Evolutionary conservation across 495 filamentous ascomycete species (phyloP), one percentile per base, ranked within the genome.

Genomic region (Umbilicaria muhlenbergii): DNA sequence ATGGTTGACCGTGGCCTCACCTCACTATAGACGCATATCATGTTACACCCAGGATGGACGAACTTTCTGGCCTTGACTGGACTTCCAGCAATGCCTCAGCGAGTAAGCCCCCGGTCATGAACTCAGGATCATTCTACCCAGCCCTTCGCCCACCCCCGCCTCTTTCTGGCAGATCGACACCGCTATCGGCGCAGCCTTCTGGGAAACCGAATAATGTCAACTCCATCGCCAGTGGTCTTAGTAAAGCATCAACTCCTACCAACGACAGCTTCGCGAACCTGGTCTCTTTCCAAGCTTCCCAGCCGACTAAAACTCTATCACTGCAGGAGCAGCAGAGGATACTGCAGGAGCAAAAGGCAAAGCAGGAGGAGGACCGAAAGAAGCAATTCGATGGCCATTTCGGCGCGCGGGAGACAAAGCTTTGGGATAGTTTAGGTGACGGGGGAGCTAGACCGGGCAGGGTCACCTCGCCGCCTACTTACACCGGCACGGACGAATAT

Each of bases 251-350:
- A 5, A 81, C 80, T 32, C 73, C 81, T 2, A 67, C 71, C 5
- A 71, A 71, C 42, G 89, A 95, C 58, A 92, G 83, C 66, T 98
- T 98, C 57, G 81, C 88, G 48, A 86, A 81, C 53, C 68, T 98
- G 15, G 80, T 95, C 16, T 80, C 75, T 36, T 84, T 89, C 46
- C 75, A 74, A 38, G 62, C 75, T 11, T 69, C 76, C n/a, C 81
- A 81, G 51, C 53, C 67, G 61, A 60, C 37, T n/a, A 77, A 71
- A 57, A 87, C 79, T 46, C 64, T 94, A 0, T 83, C 80, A 2
- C 70, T 98, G 5, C 71, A 80, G 43, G 86, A 96, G 57, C 84
- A 84, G 46, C 89, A 95, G 59, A 83, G 78, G 63, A 73, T 71
- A 43, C 58, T 94, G 38, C 75, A 83, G 51, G 83, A 82, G 34